Evolutionary conservation across 257 asterid genomes (phyloP).

Genomic region (Salvia rosmarinus): DNA sequence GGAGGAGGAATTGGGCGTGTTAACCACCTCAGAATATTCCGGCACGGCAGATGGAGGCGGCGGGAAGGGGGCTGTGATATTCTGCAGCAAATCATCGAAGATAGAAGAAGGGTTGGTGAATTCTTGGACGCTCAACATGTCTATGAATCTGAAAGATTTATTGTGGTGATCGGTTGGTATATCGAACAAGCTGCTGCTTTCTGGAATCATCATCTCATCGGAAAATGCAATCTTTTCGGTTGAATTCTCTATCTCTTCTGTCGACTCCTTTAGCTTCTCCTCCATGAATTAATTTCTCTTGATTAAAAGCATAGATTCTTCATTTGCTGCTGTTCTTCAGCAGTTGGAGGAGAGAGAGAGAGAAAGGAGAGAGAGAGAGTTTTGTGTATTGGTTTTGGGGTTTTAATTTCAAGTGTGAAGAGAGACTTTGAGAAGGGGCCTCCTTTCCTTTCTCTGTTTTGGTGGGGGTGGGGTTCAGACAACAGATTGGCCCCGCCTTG

Average conservation of each 20-base stretch:
- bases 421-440: conserved; percentile 36
- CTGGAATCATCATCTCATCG: conserved; percentile 33
- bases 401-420: conserved; percentile 48
- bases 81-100: conserved; percentile 47
- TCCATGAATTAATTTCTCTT: conserved; percentile 41
- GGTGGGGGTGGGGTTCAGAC: conserved; percentile 32
- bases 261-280: conserved; percentile 28
- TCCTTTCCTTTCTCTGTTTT: background rate
- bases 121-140: conserved; percentile 42
- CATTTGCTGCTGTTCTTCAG: conserved; percentile 26
- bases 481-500: conserved; percentile 49
- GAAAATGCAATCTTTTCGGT: conserved; percentile 29
- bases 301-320: conserved; percentile 44
- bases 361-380: conserved; percentile 36
- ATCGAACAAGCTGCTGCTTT: conserved; percentile 29
- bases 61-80: conserved; percentile 13
- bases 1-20: conserved; percentile 43
- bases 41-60: conserved; percentile 20
- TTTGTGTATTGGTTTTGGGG: conserved; percentile 27
- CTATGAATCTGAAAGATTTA: conserved; percentile 36
- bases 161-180: conserved; percentile 23
- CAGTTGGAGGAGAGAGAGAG: conserved; percentile 32
- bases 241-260: conserved; percentile 11
- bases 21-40: conserved; percentile 51
- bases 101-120: conserved; percentile 38